These are phyloP conservation scores for Mycena belliarum DNA, from an alignment of 768 basidiomycete species.

Conservation along the genomic window DNA sequence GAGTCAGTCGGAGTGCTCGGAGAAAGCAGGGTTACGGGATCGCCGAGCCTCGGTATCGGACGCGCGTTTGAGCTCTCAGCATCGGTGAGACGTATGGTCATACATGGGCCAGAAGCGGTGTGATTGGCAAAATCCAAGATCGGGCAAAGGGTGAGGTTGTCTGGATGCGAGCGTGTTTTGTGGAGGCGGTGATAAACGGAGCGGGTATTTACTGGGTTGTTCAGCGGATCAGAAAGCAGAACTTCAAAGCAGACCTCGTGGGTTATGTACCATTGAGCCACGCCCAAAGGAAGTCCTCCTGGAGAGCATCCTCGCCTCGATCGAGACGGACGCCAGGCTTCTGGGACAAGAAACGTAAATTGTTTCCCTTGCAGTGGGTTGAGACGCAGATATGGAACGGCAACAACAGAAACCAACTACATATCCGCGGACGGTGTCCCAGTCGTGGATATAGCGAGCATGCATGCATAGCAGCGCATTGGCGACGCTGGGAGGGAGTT, in stretches of 20 bases:
- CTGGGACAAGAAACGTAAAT: slow-evolving; percentile 11
- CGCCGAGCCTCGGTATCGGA: slow-evolving; percentile 36
- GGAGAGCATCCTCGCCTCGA: slow-evolving; percentile 16
- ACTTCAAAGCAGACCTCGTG: slow-evolving; percentile 33
- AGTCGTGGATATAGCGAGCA: slow-evolving; percentile 58
- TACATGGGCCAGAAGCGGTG: slow-evolving; percentile 39
- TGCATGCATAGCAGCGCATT: slow-evolving; percentile 43
- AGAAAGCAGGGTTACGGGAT: slow-evolving; percentile 54
- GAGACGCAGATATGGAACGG: background rate
- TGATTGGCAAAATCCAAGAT: slow-evolving; percentile 94
- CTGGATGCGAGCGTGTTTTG: slow-evolving; percentile 48
- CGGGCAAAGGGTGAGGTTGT: slow-evolving; percentile 88
- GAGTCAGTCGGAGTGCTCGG: slow-evolving; percentile 39
- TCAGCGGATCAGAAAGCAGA: slow-evolving; percentile 1
- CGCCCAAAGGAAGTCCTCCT: slow-evolving; percentile 74
- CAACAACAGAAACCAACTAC: slow-evolving; percentile 44
- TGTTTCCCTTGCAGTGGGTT: slow-evolving; percentile 19
- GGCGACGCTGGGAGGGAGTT: slow-evolving; percentile 50
- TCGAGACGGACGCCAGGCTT: slow-evolving; percentile 7
- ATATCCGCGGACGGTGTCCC: slow-evolving; percentile 49
- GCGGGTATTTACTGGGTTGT: slow-evolving; percentile 82
- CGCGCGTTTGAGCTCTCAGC: slow-evolving; percentile 39
- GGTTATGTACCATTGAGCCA: slow-evolving; percentile 74
- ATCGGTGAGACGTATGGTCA: slow-evolving; percentile 41
- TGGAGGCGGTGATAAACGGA: slow-evolving; percentile 75